Percentiles rank a stretch among this genome's conserved stretches.
Evolutionary conservation across 1,139 yeast species (phyloP).

Genomic region (Hyphopichia khmerensis): DNA sequence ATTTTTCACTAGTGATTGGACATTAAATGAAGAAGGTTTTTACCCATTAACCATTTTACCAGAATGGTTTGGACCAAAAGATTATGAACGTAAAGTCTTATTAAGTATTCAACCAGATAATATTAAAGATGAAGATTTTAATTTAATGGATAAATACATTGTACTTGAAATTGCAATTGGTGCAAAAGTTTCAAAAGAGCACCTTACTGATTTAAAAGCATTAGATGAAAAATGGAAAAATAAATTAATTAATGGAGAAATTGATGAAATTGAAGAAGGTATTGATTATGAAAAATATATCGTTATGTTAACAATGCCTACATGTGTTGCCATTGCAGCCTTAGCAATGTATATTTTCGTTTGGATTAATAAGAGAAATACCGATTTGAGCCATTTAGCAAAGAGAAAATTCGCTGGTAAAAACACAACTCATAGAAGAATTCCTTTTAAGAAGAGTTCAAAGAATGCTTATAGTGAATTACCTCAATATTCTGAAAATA

Average conservation of each 20-base stretch:
- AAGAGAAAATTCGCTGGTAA: slow-evolving; percentile 51
- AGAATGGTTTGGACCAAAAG: slow-evolving; percentile 55
- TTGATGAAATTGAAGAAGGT: slow-evolving; percentile 43
- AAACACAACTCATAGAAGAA: slow-evolving; percentile 29
- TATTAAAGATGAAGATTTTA: slow-evolving; percentile 64
- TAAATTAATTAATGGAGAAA: slow-evolving; percentile 42
- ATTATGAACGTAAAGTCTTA: slow-evolving; percentile 47
- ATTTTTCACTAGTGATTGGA: slow-evolving; percentile 72
- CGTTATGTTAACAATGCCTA: slow-evolving; percentile 68
- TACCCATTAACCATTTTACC: slow-evolving; percentile 58
- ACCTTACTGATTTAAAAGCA: slow-evolving; percentile 51
- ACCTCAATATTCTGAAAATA: slow-evolving; percentile 25
- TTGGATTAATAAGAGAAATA: slow-evolving; percentile 41
- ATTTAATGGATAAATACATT: slow-evolving; percentile 50
- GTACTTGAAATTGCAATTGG: slow-evolving; percentile 56
- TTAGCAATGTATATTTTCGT: slow-evolving; percentile 65
- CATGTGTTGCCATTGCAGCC: slow-evolving; percentile 60
- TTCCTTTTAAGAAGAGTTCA: slow-evolving; percentile 28
- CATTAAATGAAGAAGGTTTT: slow-evolving; percentile 62
- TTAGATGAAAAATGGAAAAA: slow-evolving; percentile 35
- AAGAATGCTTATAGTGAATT: slow-evolving; percentile 21
- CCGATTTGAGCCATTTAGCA: slow-evolving; percentile 51
- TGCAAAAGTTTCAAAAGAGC: slow-evolving; percentile 59
- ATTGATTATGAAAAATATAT: slow-evolving; percentile 67
- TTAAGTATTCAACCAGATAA: slow-evolving; percentile 73